A percentile compares a stretch with the other conserved stretches of the same genome.
phyloP scores from a whole-genome alignment of 257 asterid species.

The Fraxinus quadrangulata region DNA sequence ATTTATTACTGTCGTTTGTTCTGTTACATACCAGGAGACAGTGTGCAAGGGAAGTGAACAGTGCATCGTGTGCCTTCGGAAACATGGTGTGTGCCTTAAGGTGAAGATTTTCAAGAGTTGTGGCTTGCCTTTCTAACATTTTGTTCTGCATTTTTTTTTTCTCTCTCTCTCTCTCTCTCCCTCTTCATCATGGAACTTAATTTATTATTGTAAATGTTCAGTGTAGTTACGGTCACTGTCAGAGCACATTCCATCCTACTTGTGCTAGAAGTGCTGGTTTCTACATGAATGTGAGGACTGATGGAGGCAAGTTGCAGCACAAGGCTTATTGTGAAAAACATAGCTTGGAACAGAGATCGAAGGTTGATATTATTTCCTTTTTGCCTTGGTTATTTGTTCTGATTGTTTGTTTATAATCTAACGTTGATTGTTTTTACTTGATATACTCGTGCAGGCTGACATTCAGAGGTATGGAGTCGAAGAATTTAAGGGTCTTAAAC shows the following conservation, averaged over 20 bases:
- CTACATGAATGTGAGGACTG: conserved; percentile 70
- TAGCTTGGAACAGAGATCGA: conserved; percentile 82
- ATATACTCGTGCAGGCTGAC: conserved; percentile 59
- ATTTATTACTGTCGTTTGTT: conserved; percentile 15
- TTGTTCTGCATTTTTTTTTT: not conserved
- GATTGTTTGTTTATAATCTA: not conserved
- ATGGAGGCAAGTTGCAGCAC: conserved; percentile 87
- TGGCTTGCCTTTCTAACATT: not conserved
- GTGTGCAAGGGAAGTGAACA: conserved; percentile 63
- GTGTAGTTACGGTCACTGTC: conserved; percentile 98
- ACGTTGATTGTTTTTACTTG: conserved; percentile 17
- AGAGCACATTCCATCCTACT: conserved; percentile 84
- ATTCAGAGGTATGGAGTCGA: conserved; percentile 74
- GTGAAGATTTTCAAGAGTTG: conserved; percentile 37
- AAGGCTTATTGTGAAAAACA: conserved; percentile 97
- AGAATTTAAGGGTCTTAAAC: conserved; percentile 89
- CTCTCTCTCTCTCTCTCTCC: not conserved
- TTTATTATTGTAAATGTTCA: conserved; percentile 43
- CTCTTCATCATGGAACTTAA: conserved; percentile 1
- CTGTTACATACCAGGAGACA: conserved; percentile 53
- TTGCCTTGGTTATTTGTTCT: conserved; percentile 17
- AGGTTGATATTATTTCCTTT: conserved; percentile 51
- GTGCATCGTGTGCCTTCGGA: conserved; percentile 72
- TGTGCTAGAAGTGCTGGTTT: conserved; percentile 98
- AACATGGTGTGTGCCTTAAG: conserved; percentile 94